Evolutionary conservation across 192 early-diverging fungal species (phyloP), one percentile per base, ranked within the genome.

Genomic region (Coemansia sp.): DNA sequence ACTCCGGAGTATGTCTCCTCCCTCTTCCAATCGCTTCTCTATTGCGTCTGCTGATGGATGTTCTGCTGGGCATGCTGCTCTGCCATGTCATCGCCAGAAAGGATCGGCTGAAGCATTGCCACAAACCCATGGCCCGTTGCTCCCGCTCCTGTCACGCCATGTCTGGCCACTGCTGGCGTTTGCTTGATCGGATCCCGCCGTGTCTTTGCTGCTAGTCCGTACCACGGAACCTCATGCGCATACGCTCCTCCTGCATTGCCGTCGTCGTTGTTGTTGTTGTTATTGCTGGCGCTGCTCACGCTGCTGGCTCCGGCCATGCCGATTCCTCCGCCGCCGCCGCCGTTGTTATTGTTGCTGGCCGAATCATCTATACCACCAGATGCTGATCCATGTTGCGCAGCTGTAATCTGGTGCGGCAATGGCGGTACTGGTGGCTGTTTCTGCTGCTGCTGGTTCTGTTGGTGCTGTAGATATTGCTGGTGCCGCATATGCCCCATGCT

Each of bases 341-440:
- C 46, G 32, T 38, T 22, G 13, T 56, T 10, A 22, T 56, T 10
- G 37, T 39, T 57, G 32, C 7, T 12, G 25, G 5, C 9, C 12
- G 25, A 32, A 38, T 25, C 37, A n/a, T 41, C 16, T 7, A 16
- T 39, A 5, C 5, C 57, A 19, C 38, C 57, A 7, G 4, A 17
- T 25, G 54, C 54, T 7, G 13, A 7, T 40, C 57, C 57, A 12
- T 59, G 14, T 25, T 37, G 43, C 38, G 61, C 9, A 64, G 62
- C 62, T 70, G 69, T 7, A 16, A 59, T 64, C 45, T 51, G 50
- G 16, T 42, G 67, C 39, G 75, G 79, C 48, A 81, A 74, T 2
- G 79, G 79, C 40, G 79, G 79, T 11, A 81, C 64, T 13, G 79
- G 79, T n/a, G 71, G 77, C 38, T 74, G 69, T 22, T 67, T 59